A percentile compares a stretch with the other conserved stretches of the same genome.
phyloP scores from a whole-genome alignment of 2,329 filamentous ascomycete genomes.

The Cadophora sp. region DNA sequence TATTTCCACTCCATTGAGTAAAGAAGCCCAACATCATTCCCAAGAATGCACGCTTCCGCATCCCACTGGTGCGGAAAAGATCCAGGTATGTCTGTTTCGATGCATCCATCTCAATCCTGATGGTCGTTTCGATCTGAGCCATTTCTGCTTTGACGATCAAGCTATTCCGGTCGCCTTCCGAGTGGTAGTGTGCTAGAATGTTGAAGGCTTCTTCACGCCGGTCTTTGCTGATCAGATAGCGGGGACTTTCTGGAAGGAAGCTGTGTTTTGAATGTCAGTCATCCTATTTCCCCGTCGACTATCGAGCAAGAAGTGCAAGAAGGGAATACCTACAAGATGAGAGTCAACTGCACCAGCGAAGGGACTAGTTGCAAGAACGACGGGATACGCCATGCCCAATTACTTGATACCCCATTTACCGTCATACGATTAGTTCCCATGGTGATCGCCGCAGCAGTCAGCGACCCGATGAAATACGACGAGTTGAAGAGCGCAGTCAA shows the following conservation, averaged over 20 bases:
- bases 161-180: conserved; percentile 58
- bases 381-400: conserved; percentile 52
- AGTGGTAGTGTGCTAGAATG: conserved; percentile 59
- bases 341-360: conserved; percentile 37
- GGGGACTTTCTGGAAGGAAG: conserved; percentile 61
- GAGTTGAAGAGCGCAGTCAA: conserved; percentile 62
- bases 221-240: conserved; percentile 63
- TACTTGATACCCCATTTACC: conserved; percentile 47
- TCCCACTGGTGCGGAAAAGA: conserved; percentile 57
- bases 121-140: conserved; percentile 63
- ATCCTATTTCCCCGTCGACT: too few relatives aligned
- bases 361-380: conserved; percentile 49
- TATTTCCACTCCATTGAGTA: conserved; percentile 60
- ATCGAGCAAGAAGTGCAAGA: too few relatives aligned
- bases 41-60: conserved; percentile 56
- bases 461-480: conserved; percentile 56
- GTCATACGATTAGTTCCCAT: conserved; percentile 47
- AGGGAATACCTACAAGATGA: conserved; percentile 30
- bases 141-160: conserved; percentile 65
- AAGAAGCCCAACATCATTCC: conserved; percentile 58
- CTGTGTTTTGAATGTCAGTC: conserved; percentile 20
- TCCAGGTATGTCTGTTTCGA: conserved; percentile 60
- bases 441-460: conserved; percentile 52
- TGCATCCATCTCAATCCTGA: conserved; percentile 60
- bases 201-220: conserved; percentile 63